phyloP scores from a whole-genome alignment of 2,329 filamentous ascomycete species.

The Rutstroemia sp. region DNA sequence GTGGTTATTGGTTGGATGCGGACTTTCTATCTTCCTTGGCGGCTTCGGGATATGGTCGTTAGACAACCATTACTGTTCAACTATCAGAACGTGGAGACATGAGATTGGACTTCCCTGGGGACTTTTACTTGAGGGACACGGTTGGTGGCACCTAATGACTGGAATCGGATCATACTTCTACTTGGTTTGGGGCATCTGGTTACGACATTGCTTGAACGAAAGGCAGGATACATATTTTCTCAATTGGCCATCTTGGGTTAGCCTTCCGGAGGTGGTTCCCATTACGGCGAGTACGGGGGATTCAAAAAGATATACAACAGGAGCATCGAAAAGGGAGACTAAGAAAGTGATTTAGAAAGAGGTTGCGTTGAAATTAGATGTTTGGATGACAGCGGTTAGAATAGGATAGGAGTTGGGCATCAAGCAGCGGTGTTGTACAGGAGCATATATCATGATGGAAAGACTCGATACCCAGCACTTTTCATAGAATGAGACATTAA shows the following conservation, averaged over 20 bases:
- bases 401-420: background rate
- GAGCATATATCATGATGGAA: background rate
- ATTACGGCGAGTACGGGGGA: slow-evolving; percentile 10
- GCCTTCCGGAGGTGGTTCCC: slow-evolving; percentile 29
- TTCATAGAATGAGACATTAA: background rate
- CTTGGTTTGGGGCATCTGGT: slow-evolving; percentile 65
- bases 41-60: slow-evolving; percentile 63
- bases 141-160: slow-evolving; percentile 72
- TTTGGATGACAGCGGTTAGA: background rate
- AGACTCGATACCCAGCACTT: slow-evolving; percentile 6
- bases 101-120: slow-evolving; percentile 64
- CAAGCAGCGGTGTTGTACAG: background rate
- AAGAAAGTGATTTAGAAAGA: slow-evolving; percentile 19
- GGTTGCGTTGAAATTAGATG: background rate
- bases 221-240: slow-evolving; percentile 58
- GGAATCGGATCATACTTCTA: slow-evolving; percentile 64
- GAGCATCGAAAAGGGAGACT: slow-evolving; percentile 14
- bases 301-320: slow-evolving; percentile 12
- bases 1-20: slow-evolving; percentile 60
- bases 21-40: slow-evolving; percentile 54
- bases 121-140: slow-evolving; percentile 62
- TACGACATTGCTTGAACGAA: slow-evolving; percentile 61
- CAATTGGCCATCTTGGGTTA: slow-evolving; percentile 52
- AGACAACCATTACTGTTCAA: slow-evolving; percentile 54
- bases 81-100: slow-evolving; percentile 43